Evolutionary conservation across 73 alveolate species (phyloP).

Genomic region (Stentor roeselii): DNA sequence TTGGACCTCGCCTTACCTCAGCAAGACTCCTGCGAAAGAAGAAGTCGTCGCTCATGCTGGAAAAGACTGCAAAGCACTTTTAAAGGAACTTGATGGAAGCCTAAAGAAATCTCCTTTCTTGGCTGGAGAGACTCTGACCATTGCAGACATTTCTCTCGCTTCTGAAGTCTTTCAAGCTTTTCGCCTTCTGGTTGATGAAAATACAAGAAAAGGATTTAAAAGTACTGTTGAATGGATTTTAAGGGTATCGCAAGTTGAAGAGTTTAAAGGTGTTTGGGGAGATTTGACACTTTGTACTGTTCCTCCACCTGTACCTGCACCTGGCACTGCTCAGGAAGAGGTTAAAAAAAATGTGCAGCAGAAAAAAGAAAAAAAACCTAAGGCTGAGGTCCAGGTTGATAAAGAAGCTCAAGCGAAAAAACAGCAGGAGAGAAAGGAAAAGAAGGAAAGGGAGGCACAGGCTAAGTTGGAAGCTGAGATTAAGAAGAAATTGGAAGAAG

Average conservation of each 20-base stretch:
- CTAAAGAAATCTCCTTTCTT: conserved; percentile 43
- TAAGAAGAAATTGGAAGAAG: not conserved
- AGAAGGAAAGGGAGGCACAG: not conserved
- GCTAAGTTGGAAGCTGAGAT: conserved; percentile 9
- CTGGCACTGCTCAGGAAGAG: no score
- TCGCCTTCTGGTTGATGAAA: conserved; percentile 54
- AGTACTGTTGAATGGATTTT: conserved; percentile 52
- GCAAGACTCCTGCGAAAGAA: not conserved
- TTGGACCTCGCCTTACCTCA: not conserved
- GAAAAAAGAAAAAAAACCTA: not conserved
- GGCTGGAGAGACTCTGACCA: conserved; percentile 50
- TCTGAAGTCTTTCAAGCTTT: conserved; percentile 47
- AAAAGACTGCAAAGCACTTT: conserved; percentile 31
- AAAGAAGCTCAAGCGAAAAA: not conserved
- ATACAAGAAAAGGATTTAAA: conserved; percentile 57
- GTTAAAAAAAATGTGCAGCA: not conserved
- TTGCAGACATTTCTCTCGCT: conserved; percentile 60
- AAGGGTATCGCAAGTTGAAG: conserved; percentile 34
- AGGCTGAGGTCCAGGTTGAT: not conserved
- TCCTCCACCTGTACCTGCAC: not conserved
- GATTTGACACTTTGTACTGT: not conserved
- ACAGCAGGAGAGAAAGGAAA: not conserved
- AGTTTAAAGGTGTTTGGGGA: conserved; percentile 36
- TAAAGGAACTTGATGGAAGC: conserved; percentile 43
- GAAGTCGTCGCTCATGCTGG: not conserved